Conservation (phyloP, 2,329 filamentous ascomycete species). For the Neodidymelliopsis sp. region DNA sequence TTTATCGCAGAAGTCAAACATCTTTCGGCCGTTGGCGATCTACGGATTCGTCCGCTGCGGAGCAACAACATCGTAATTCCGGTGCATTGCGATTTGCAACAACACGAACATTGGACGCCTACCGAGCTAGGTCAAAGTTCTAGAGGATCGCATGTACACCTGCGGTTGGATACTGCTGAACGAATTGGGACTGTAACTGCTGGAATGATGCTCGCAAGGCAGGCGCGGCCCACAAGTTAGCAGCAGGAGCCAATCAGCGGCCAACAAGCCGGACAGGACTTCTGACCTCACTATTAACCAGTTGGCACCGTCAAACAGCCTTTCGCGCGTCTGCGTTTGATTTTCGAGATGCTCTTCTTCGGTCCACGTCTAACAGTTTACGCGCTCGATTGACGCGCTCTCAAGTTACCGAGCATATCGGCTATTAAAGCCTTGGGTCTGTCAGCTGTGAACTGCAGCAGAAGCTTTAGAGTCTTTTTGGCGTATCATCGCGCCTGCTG, state of each 20-base stretch:
- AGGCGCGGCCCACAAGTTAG: not conserved
- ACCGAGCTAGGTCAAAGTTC: too few species aligned
- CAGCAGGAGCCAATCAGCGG: slow-evolving; percentile 8
- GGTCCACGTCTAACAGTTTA: too few species aligned
- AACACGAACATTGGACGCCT: not conserved
- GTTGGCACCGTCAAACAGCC: not conserved
- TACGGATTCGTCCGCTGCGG: slow-evolving; percentile 7
- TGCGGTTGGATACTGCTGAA: too few species aligned
- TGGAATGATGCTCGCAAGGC: not conserved
- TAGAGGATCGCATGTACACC: too few species aligned
- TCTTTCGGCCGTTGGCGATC: slow-evolving; percentile 5
- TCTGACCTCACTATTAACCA: not conserved
- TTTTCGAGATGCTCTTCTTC: too few species aligned
- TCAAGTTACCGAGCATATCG: slow-evolving; percentile 11
- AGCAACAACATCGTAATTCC: slow-evolving; percentile 3
- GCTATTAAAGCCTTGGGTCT: slow-evolving; percentile 1
- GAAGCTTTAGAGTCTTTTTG: slow-evolving; percentile 2
- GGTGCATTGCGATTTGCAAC: not conserved
- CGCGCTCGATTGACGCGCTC: not conserved
- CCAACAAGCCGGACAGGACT: not conserved
- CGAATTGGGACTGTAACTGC: not conserved
- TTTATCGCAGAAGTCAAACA: slow-evolving; percentile 5
- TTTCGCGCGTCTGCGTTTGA: too few species aligned
- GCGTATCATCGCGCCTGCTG: not conserved
- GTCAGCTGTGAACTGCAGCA: slow-evolving; percentile 1